Base-by-base conservation (phyloP, 2,329 filamentous ascomycete species). In the Monosporascus sp. region DNA sequence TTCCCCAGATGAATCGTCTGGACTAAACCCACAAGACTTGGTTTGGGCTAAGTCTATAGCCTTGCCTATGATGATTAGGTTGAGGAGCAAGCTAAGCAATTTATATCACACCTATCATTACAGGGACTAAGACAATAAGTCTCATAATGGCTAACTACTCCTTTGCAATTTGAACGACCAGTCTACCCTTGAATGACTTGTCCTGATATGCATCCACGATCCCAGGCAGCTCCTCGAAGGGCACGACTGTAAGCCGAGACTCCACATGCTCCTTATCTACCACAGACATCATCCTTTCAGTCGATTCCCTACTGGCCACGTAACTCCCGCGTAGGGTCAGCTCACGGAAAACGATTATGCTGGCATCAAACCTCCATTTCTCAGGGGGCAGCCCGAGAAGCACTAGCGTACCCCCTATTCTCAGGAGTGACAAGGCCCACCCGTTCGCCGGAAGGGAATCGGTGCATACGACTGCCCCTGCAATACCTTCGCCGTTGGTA, bases 351-450 rank as follows among this genome's bases (percentile, higher is more conserved):
- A 67, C 63, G 7, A 71, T 63, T 0, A 59, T 48, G 16, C 56
- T 57, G 0, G 67, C 52, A 51, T 71, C 68, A 45, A 71, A 69
- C 24, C 62, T 59, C 66, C 64, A 70, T n/a, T 55, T 53, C 2
- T 69, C 59, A 1, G 64, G 54, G 1, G 68, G 68, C 14, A 71
- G 53, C 5, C 68, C 68, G 5, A 70, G 58, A 3, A 65, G 56
- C 0, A 65, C 67, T 52, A 68, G 55, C 0, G 57, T 59, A 2
- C 67, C 68, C 4, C 64, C 65, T 14, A 68, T 60, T 7, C 67
- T 54, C 16, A 71, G 57, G 2, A 65, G 52, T 7, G 48, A 53
- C 9, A 69, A 53, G 1, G 67, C 59, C 68, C 67, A 70, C 3
- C 58, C 54, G 46, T 68, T 70, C 9, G 65, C 67, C 0, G 54